These are phyloP conservation scores for Prunus persica DNA, from an alignment of 306 rosid genomes.

Conservation along the genomic window Prunus_persica_NCBIv2 NC_034009.1:45980001-45980500, in stretches of 20 bases:
- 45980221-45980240: too few relatives aligned
- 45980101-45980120: not conserved
- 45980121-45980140: not conserved
- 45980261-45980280: too few relatives aligned
- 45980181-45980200: too few relatives aligned
- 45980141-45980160: not conserved
- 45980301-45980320: too few relatives aligned
- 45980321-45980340: not conserved
- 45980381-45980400: not conserved
- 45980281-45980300: not conserved
- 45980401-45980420: too few relatives aligned
- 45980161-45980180: not conserved
- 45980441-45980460: not conserved
- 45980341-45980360: not conserved
- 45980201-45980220: too few relatives aligned
- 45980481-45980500: not conserved
- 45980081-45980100: not conserved
- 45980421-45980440: not conserved
- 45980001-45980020: conserved; percentile 85
- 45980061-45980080: not conserved
- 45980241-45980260: too few relatives aligned
- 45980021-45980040: conserved; percentile 28
- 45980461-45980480: not conserved
- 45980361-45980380: not conserved
- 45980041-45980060: not conserved